These are phyloP conservation scores for Corylus heterophylla DNA, from an alignment of 306 rosid genomes.

Conservation along the genomic window DNA sequence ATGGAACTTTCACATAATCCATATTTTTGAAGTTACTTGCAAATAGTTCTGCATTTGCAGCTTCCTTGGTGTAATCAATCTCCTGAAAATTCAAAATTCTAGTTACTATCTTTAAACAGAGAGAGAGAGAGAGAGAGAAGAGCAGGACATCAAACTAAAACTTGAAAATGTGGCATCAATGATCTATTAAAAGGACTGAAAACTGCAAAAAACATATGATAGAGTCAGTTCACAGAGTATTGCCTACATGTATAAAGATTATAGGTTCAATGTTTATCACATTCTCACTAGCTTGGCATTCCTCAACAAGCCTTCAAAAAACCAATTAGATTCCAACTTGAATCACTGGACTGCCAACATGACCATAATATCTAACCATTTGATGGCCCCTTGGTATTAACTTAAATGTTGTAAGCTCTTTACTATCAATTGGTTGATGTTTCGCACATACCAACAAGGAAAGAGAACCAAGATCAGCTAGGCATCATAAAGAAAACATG, in stretches of 20 bases:
- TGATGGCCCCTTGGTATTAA: not conserved
- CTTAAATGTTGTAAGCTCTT: not conserved
- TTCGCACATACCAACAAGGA: not conserved
- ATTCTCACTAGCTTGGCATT: not conserved
- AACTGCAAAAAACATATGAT: not conserved
- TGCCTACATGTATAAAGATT: not conserved
- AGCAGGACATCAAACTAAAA: not conserved
- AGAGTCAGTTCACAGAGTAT: not conserved
- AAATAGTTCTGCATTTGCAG: slow-evolving; percentile 85
- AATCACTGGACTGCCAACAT: not conserved
- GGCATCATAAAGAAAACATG: not conserved
- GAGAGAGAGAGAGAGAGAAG: not conserved
- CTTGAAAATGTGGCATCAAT: not conserved
- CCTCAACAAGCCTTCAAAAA: not conserved
- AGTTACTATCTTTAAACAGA: not conserved
- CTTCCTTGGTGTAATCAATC: slow-evolving; percentile 99
- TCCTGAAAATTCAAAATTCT: slow-evolving; percentile 63
- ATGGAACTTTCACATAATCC: slow-evolving; percentile 94
- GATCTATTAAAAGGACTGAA: slow-evolving; percentile 1
- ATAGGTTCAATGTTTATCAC: not conserved
- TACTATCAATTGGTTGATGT: not conserved
- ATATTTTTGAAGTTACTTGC: slow-evolving; percentile 79
- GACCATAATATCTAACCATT: not conserved
- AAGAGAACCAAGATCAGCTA: not conserved
- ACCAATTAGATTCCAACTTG: not conserved